Evolutionary conservation across 768 basidiomycete genomes (phyloP).

Genomic region (Chalciporus chontae): DNA sequence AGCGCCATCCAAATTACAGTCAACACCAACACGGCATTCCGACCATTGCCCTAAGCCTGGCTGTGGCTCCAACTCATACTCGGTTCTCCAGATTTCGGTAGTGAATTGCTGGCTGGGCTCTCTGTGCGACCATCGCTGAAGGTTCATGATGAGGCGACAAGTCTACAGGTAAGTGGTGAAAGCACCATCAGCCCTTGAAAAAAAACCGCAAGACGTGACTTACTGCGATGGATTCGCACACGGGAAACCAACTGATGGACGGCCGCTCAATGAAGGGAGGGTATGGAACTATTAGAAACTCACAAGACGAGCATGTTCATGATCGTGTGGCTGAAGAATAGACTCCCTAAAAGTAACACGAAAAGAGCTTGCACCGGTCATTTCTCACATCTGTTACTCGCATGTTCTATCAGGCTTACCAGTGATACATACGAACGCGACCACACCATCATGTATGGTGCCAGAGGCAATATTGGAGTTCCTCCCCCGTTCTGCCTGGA

Average conservation of each 20-base stretch:
- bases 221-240: conserved; percentile 15
- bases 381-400: background rate
- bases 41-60: background rate
- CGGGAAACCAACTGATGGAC: conserved; percentile 16
- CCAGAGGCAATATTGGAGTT: conserved; percentile 10
- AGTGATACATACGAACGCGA: conserved; percentile 11
- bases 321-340: conserved; percentile 1
- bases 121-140: background rate
- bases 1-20: too few species aligned
- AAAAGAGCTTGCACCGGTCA: conserved; percentile 15
- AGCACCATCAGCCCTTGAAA: background rate
- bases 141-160: conserved; percentile 18
- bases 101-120: conserved; percentile 3
- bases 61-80: background rate
- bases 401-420: conserved; percentile 7
- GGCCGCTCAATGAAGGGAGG: background rate
- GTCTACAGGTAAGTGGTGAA: conserved; percentile 2
- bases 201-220: background rate
- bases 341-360: background rate
- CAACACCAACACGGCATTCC: background rate
- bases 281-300: background rate
- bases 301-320: conserved; percentile 14
- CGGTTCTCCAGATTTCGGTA: conserved; percentile 12
- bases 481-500: background rate
- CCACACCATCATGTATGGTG: conserved; percentile 23